phyloP scores from a whole-genome alignment of 176 grass and related monocot species.

The Zoysia japonica region DNA sequence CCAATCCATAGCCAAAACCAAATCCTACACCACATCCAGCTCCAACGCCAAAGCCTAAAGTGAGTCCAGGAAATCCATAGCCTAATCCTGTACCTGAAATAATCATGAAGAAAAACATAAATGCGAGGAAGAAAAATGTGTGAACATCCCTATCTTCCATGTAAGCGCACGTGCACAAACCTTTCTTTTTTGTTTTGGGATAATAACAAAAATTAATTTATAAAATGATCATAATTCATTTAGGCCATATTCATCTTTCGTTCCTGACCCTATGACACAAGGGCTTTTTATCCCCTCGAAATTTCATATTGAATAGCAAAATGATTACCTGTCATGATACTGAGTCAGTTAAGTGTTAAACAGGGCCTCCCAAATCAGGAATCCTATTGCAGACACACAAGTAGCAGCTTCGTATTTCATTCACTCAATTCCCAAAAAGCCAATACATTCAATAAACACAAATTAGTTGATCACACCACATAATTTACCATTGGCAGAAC shows the following conservation, averaged over 20 bases:
- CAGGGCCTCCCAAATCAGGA: background rate
- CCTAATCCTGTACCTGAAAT: conserved; percentile 72
- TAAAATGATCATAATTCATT: background rate
- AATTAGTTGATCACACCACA: background rate
- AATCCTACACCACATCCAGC: conserved; percentile 78
- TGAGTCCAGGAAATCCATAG: conserved; percentile 79
- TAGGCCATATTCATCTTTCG: background rate
- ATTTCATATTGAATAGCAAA: background rate
- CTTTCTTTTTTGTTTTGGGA: no score
- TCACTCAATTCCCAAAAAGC: background rate
- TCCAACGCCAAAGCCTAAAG: conserved; percentile 72
- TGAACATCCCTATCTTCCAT: background rate
- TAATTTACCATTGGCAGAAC: background rate
- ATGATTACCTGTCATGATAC: background rate
- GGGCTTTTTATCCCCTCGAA: background rate
- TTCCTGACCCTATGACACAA: background rate
- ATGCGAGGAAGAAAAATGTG: background rate
- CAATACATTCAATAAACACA: background rate
- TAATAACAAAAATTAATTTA: background rate
- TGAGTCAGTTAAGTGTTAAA: background rate
- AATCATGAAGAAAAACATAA: conserved; percentile 12
- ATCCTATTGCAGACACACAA: background rate
- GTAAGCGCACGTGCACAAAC: no score
- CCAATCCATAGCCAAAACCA: conserved; percentile 78
- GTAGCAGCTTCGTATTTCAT: background rate